phyloP scores from a whole-genome alignment of 2,329 filamentous ascomycete species.

The Ophioceras dolichostomum region DNA sequence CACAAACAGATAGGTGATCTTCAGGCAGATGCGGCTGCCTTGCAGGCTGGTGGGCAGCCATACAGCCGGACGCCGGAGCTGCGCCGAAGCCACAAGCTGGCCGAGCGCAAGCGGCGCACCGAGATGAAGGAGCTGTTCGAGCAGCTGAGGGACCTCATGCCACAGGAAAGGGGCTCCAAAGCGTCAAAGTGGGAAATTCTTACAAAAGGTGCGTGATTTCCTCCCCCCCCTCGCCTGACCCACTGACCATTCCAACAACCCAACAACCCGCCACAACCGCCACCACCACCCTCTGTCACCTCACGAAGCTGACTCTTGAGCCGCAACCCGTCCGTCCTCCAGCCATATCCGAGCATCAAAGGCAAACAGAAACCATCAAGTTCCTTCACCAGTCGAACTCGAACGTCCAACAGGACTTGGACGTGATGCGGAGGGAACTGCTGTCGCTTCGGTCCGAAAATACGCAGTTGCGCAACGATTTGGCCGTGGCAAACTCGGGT shows the following conservation, averaged over 20 bases:
- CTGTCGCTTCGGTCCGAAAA: conserved; percentile 33
- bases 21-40: conserved; percentile 44
- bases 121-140: conserved; percentile 88
- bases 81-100: conserved; percentile 73
- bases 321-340: no score
- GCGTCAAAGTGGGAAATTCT: conserved; percentile 85
- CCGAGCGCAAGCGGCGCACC: conserved; percentile 69
- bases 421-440: conserved; percentile 35
- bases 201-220: conserved; percentile 68
- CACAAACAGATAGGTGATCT: conserved; percentile 60
- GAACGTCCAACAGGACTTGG: conserved; percentile 28
- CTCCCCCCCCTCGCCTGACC: no score
- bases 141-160: conserved; percentile 64
- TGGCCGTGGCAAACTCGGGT: conserved; percentile 11
- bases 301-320: no score
- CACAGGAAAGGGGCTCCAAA: conserved; percentile 70
- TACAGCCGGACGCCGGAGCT: conserved; percentile 77
- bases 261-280: no score
- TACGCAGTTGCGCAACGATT: conserved; percentile 28
- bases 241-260: no score
- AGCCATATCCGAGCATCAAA: conserved; percentile 52
- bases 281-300: no score
- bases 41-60: conserved; percentile 48
- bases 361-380: conserved; percentile 36
- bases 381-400: conserved; percentile 31